A percentile compares a stretch with the other conserved stretches of the same genome.
Conservation (phyloP, 192 early-diverging fungal genomes). For the Phycomyces nitens region DNA sequence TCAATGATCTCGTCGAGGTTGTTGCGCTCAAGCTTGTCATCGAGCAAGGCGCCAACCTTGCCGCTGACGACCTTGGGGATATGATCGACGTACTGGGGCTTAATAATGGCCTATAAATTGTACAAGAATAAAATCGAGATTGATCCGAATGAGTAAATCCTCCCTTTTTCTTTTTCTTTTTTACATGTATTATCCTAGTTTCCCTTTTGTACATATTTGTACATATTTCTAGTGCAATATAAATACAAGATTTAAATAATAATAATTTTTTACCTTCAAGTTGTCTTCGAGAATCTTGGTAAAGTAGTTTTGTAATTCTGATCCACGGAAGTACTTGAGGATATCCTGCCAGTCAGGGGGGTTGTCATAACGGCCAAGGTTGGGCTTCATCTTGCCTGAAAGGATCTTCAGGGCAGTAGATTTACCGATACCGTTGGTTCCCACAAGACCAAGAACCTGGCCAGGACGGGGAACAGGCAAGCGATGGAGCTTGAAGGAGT, state of each 20-base stretch:
- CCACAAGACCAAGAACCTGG: conserved; percentile 94
- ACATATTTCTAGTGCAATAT: too few relatives aligned
- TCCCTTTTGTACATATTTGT: too few relatives aligned
- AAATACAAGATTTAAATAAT: too few relatives aligned
- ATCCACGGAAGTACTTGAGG: conserved; percentile 92
- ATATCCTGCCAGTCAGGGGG: conserved; percentile 97
- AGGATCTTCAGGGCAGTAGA: conserved; percentile 93
- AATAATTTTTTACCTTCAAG: conserved; percentile 64
- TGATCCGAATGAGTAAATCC: background rate
- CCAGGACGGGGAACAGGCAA: conserved; percentile 93
- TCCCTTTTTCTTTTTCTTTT: background rate
- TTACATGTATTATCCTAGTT: background rate
- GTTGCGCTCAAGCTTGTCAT: conserved; percentile 63
- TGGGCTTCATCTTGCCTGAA: conserved; percentile 92
- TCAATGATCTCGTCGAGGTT: conserved; percentile 77
- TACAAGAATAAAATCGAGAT: background rate
- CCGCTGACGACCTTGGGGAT: conserved; percentile 81
- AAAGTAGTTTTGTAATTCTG: conserved; percentile 98
- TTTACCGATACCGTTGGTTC: conserved; percentile 96
- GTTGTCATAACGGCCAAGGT: conserved; percentile 80
- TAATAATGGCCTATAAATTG: conserved; percentile 83
- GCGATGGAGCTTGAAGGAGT: conserved; percentile 97
- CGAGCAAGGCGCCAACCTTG: conserved; percentile 69
- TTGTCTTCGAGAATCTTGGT: conserved; percentile 97
- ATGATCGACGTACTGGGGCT: conserved; percentile 94